Percentiles rank a stretch among this genome's conserved stretches.
Conservation (phyloP, 192 early-diverging fungal species). For the Backusella psychrophila region DNA sequence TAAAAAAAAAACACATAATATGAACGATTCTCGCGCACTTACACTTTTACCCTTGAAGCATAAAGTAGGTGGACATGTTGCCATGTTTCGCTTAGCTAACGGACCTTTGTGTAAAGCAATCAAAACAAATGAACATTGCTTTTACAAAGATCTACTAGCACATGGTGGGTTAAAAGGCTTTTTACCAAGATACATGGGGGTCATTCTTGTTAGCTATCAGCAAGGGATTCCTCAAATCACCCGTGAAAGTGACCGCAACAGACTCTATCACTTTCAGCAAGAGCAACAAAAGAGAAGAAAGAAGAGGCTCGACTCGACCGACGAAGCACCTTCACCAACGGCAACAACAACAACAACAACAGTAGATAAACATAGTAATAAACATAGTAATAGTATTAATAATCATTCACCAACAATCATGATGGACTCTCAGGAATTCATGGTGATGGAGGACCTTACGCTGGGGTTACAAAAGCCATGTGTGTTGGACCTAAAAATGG, state of each 20-base stretch:
- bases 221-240: slow-evolving; percentile 1
- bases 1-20: too few species aligned
- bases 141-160: background rate
- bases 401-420: background rate
- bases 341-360: background rate
- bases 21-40: background rate
- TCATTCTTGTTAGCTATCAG: slow-evolving; percentile 3
- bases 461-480: slow-evolving; percentile 85
- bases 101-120: slow-evolving; percentile 17
- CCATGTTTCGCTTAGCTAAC: slow-evolving; percentile 14
- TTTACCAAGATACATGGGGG: slow-evolving; percentile 14
- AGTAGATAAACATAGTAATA: too few species aligned
- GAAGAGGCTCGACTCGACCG: background rate
- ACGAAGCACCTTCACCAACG: background rate
- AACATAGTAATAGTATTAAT: background rate
- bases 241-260: background rate
- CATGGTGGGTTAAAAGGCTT: background rate
- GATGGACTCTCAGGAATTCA: slow-evolving; percentile 61
- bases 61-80: slow-evolving; percentile 16
- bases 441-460: slow-evolving; percentile 92
- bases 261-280: background rate
- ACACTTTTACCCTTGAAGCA: slow-evolving; percentile 17
- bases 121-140: slow-evolving; percentile 10
- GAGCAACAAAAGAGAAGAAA: background rate
- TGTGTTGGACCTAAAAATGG: slow-evolving; percentile 98